Base-by-base conservation (phyloP, 352 stramenopile genomes). In the Labyrinthula sp. region DNA sequence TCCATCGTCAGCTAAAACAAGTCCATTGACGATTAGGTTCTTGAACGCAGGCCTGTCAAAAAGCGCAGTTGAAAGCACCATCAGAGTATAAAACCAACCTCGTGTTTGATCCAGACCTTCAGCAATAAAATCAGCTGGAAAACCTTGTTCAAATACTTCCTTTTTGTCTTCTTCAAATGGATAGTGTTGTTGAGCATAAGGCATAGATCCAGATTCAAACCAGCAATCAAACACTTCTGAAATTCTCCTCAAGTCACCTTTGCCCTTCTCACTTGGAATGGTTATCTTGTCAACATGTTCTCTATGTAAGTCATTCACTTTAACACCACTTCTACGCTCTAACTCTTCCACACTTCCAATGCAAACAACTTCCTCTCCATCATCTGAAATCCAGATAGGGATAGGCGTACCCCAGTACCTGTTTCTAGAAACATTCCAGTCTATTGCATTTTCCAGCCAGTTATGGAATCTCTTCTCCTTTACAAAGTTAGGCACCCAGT, bases 51-150 rank as follows among this genome's bases (percentile, higher is more conserved):
- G 89, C 62, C 95, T 88, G 66, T 95, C 84, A 58, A 98, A 98
- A 3, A 99, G 71, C 15, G 87, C 88, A 20, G 89, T 97, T 3
- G 82, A 92, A 10, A 98, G 68, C 25, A 99, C 87, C 85, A 97
- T 97, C 3, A 98, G 69, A 6, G 90, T 97, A 69, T 99, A 98
- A 69, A 99, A 99, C 90, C 90, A 99, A 28, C 90, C 90, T 61
- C 90, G 81, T 8, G 89, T 97, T 66, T 99, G 90, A 67, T 99
- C 90, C 9, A 98, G 75, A 15, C 90, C 90, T 68, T 99, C 90
- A 17, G 89, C 89, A 56, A 98, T 93, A 45, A 99, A 98, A 60
- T 99, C 86, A 12, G 90, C 90, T 0, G 89, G 90, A 62, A 97
- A 98, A 38, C 72, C 73, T 0, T 74, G 68, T 58, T 95, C 76